phyloP scores from a whole-genome alignment of 1,284 basidiomycete genomes.

The Taiwanofungus camphoratus region DNA sequence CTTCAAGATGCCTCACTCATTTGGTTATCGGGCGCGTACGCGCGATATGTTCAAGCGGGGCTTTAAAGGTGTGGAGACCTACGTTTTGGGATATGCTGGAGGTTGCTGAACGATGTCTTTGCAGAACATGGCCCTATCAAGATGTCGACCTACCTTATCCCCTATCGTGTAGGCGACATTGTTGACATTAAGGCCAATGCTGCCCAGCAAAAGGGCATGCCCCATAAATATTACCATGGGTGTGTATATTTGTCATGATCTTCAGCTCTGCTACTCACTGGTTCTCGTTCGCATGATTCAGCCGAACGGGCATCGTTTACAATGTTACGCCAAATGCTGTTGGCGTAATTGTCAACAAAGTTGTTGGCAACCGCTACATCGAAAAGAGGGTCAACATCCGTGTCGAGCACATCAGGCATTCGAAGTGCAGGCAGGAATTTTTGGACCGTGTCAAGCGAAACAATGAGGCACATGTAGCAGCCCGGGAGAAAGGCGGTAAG shows the following conservation, averaged over 20 bases:
- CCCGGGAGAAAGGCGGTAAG: slow-evolving; percentile 87
- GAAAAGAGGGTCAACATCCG: slow-evolving; percentile 99
- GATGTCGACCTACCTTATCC: slow-evolving; percentile 89
- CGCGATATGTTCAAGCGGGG: slow-evolving; percentile 99
- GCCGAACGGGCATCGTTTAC: slow-evolving; percentile 97
- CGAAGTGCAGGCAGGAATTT: slow-evolving; percentile 98
- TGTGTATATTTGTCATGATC: slow-evolving; percentile 38
- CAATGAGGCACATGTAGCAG: slow-evolving; percentile 79
- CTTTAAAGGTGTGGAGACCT: slow-evolving; percentile 75
- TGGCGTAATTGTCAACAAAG: slow-evolving; percentile 97
- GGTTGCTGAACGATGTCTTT: slow-evolving; percentile 11
- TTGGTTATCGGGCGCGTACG: slow-evolving; percentile 99
- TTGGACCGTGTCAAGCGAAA: slow-evolving; percentile 94
- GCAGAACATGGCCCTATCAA: slow-evolving; percentile 89
- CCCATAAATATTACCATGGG: slow-evolving; percentile 96
- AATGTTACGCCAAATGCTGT: slow-evolving; percentile 95
- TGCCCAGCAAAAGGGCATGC: slow-evolving; percentile 99
- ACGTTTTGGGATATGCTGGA: slow-evolving; percentile 10
- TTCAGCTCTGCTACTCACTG: too few species aligned
- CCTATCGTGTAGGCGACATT: slow-evolving; percentile 96
- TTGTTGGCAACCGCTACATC: slow-evolving; percentile 98
- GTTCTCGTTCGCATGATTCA: too few species aligned
- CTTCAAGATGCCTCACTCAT: slow-evolving; percentile 97
- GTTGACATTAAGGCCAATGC: slow-evolving; percentile 99
- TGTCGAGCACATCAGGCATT: slow-evolving; percentile 97